Base-by-base conservation (phyloP, 306 rosid species). In the Vigna mungo region DNA sequence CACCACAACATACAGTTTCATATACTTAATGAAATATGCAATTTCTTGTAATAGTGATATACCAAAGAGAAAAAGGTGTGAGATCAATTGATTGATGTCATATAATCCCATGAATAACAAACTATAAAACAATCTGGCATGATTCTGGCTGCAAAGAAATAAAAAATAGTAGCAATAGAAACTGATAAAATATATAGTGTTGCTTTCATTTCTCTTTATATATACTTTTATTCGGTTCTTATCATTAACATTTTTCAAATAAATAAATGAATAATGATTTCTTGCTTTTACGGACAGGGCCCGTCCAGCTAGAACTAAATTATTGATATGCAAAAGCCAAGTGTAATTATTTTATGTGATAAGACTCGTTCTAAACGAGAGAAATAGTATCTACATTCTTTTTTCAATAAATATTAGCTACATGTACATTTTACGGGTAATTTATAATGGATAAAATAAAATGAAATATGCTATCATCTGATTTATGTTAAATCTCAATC, bases 211-310 rank as follows among this genome's bases (percentile, higher is more conserved):
- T 36, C 10, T 63, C 27, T 9, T 27, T 27, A 27, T 63, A 34
- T 27, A 27, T 63, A 34, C 17, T n/a, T 63, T n/a, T 34, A 34
- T 2, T 32, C 13, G 1, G 14, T 62, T 63, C 15, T 10, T 63
- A 9, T 34, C 25, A 36, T 36, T 62, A 63, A n/a, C 2, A 16
- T 3, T 32, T 34, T 63, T 36, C 3, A 0, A 34, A 63, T 36
- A 37, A 63, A 36, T 8, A 63, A 25, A 16, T 61, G 68, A 63
- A 62, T 5, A 4, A n/a, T 7, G 25, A 1, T 0, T 17, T 64
- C 39, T 39, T 9, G 18, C 70, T 64, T 64, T 39, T 39, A 64
- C 30, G 27, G 27, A 63, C 69, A 63, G 17, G 39, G 49, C 69
- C 17, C 4, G 48, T 63, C 15, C 48, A n/a, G 27, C 16, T 37